These are phyloP conservation scores for Colletotrichum gloeosporioides DNA, from an alignment of 2,329 filamentous ascomycete genomes.

Conservation along the genomic window DNA sequence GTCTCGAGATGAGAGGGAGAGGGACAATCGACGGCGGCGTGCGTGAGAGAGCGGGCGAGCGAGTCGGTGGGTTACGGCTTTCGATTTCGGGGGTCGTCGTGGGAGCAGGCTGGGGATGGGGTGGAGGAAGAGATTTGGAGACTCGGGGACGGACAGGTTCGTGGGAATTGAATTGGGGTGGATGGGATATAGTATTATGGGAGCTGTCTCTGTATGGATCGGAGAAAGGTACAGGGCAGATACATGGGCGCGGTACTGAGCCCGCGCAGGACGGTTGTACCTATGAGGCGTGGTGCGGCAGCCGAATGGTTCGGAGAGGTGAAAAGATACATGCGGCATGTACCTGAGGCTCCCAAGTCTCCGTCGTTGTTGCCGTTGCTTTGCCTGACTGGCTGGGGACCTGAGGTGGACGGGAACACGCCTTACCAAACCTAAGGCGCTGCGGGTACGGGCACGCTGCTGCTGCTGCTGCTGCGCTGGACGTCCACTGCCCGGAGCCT, in stretches of 20 bases:
- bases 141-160: constrained; percentile 5
- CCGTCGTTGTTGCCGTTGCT: background rate
- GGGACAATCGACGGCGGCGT: background rate
- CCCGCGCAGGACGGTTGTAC: background rate
- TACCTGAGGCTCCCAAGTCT: constrained; percentile 14
- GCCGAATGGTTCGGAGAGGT: background rate
- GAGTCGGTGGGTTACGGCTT: background rate
- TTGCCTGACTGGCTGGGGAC: background rate
- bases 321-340: background rate
- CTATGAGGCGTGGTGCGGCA: background rate
- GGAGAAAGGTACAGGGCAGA: background rate
- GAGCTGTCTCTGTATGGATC: constrained; percentile 13
- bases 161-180: constrained; percentile 17
- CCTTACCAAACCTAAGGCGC: background rate
- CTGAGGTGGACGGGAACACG: background rate
- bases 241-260: background rate
- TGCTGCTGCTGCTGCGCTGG: background rate
- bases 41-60: background rate
- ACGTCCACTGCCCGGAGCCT: background rate
- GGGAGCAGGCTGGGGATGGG: background rate
- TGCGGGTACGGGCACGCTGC: background rate
- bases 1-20: background rate
- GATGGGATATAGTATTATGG: constrained; percentile 2
- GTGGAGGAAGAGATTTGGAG: constrained; percentile 15
- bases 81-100: background rate